Conservation (phyloP, 202 grass and related monocot genomes). For the Elaeis oleifera region DNA sequence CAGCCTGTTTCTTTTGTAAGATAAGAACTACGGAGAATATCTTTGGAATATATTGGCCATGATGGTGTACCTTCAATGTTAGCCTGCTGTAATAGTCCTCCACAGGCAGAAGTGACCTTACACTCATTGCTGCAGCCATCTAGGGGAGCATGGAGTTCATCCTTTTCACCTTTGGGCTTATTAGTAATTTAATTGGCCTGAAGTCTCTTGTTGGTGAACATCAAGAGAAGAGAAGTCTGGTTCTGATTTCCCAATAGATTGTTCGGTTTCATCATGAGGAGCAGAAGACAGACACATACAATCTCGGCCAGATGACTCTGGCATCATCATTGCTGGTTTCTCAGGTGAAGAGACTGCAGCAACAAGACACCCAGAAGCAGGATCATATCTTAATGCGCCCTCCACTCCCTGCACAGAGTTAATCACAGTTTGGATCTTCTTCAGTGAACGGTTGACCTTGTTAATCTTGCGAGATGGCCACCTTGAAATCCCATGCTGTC, state of each 20-base stretch:
- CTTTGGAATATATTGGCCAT: not conserved
- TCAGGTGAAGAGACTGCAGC: constrained; percentile 19
- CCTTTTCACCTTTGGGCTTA: not conserved
- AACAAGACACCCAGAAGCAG: constrained; percentile 38
- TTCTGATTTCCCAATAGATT: constrained; percentile 5
- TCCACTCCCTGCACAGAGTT: constrained; percentile 47
- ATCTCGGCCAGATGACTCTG: not conserved
- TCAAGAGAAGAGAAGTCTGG: not conserved
- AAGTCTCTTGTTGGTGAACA: constrained; percentile 12
- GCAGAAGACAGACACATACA: no score
- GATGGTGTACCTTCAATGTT: no score
- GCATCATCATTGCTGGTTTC: constrained; percentile 16
- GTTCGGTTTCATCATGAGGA: not conserved
- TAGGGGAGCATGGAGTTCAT: constrained; percentile 4
- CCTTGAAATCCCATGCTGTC: constrained; percentile 50
- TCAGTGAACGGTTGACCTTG: constrained; percentile 57
- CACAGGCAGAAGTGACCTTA: constrained; percentile 12
- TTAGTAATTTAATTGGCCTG: not conserved
- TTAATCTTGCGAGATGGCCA: constrained; percentile 78
- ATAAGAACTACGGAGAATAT: constrained; percentile 10
- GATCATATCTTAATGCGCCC: constrained; percentile 46
- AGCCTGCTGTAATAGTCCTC: not conserved
- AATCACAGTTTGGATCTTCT: constrained; percentile 59
- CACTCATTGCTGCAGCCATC: constrained; percentile 12
- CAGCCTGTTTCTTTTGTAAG: constrained; percentile 12